Base-by-base conservation (phyloP, 2,329 filamentous ascomycete species). In the Trichoderma koningiopsis region DNA sequence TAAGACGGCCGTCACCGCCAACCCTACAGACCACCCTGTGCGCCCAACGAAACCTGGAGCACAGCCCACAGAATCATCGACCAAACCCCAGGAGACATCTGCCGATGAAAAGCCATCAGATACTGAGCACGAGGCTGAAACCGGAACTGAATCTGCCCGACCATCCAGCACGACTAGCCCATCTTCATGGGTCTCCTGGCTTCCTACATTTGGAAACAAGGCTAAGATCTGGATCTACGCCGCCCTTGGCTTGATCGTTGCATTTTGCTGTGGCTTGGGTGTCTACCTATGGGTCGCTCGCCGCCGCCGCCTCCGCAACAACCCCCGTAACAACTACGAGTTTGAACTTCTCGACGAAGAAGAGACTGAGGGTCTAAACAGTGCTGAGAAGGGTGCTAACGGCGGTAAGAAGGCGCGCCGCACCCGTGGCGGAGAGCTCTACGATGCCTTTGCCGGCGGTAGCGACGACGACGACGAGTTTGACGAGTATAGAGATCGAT, bases 141-240 rank as follows among this genome's bases (percentile, higher is more conserved):
- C 79, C 7, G 77, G 78, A 52, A 79, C 75, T 2, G 72, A 74
- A 22, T 73, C 71, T 53, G 75, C 76, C 5, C 72, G 77, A 2
- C 80, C 75, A 79, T 83, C 75, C 79, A 49, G 35, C 31, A 77
- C 79, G 24, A 83, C 79, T 72, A 82, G 81, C 49, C 85, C 85
- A 73, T 89, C 85, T 70, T 91, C 92, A 71, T 90, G 88, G 88
- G 85, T 97, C 22, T 94, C 94, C 0, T 94, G 92, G 83, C 91
- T 98, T 77, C 94, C 95, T 0, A 95, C 92, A 1, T 97, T 98
- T 75, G 93, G 94, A 66, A 91, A 94, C 47, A 89, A 88, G 76
- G 97, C 94, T 0, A 93, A 96, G 77, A 87, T 92, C 70, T 99
- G 96, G 96, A 97, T 99, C 74, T 98, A 89, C 78, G 94, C 93